These are phyloP conservation scores for Westerdykella sp. DNA, from an alignment of 2,329 filamentous ascomycete species.

Conservation along the genomic window DNA sequence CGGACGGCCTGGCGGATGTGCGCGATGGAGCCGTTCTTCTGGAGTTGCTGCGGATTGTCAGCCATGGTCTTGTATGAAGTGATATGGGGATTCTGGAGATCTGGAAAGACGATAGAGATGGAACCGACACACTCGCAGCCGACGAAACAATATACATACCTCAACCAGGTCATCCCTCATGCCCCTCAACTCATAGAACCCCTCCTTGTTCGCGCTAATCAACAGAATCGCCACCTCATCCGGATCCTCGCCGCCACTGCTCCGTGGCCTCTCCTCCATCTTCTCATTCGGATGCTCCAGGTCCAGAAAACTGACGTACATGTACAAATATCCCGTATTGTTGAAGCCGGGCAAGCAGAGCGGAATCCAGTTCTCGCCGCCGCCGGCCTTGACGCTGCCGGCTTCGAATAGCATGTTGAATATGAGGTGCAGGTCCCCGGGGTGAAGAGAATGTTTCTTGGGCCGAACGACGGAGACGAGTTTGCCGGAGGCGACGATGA, in stretches of 20 bases:
- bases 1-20: conserved; percentile 67
- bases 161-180: conserved; percentile 58
- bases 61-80: neutral
- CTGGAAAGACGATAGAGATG: neutral
- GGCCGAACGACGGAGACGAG: conserved; percentile 93
- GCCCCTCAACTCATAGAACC: conserved; percentile 81
- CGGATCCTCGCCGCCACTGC: conserved; percentile 40
- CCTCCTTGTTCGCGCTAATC: conserved; percentile 87
- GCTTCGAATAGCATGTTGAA: conserved; percentile 99
- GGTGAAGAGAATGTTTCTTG: conserved; percentile 90
- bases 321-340: conserved; percentile 92
- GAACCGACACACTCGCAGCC: conserved; percentile 1
- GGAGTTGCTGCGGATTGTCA: conserved; percentile 52
- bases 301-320: conserved; percentile 96
- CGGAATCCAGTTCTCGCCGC: conserved; percentile 97
- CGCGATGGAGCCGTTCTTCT: conserved; percentile 67
- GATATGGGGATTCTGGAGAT: neutral
- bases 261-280: conserved; percentile 36
- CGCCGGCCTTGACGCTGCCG: conserved; percentile 80
- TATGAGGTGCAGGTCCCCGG: conserved; percentile 89
- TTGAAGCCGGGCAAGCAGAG: conserved; percentile 96
- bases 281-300: conserved; percentile 45
- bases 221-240: conserved; percentile 83
- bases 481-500: conserved; percentile 86
- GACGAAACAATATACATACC: conserved; percentile 33